These are phyloP conservation scores for Debaryomycetaceae sp. DNA, from an alignment of 1,139 yeast genomes.

Conservation along the genomic window DNA sequence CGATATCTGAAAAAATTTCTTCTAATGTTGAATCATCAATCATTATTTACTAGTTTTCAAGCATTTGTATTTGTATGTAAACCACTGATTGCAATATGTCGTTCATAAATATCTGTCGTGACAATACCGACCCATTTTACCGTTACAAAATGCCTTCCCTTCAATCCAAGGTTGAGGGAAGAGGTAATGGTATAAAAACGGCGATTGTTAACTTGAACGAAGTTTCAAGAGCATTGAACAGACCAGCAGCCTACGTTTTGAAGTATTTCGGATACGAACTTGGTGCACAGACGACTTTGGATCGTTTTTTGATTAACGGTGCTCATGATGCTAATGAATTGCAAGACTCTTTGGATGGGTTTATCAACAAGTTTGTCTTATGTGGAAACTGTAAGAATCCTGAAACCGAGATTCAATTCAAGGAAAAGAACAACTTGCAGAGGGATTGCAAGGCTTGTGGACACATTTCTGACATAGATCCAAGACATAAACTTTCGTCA, in stretches of 20 bases:
- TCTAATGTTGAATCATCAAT: not conserved
- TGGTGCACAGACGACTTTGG: slow-evolving; percentile 91
- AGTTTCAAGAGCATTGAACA: slow-evolving; percentile 89
- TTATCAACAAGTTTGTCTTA: slow-evolving; percentile 85
- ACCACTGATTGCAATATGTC: slow-evolving; percentile 54
- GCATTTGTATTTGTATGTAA: not conserved
- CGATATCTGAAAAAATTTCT: not conserved
- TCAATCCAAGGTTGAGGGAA: slow-evolving; percentile 96
- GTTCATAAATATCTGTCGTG: slow-evolving; percentile 91
- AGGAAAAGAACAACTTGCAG: slow-evolving; percentile 72
- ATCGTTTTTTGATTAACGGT: slow-evolving; percentile 90
- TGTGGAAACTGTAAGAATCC: slow-evolving; percentile 97
- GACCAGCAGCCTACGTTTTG: slow-evolving; percentile 89
- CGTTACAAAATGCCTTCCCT: slow-evolving; percentile 99
- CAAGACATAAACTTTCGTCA: slow-evolving; percentile 81
- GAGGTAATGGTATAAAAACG: slow-evolving; percentile 99
- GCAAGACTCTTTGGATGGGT: slow-evolving; percentile 93
- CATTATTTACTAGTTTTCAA: not conserved
- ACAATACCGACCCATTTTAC: slow-evolving; percentile 96
- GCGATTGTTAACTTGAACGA: slow-evolving; percentile 87
- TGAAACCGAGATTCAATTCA: slow-evolving; percentile 86
- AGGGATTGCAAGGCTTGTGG: slow-evolving; percentile 99
- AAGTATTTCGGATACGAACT: slow-evolving; percentile 95
- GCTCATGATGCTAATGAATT: slow-evolving; percentile 86
- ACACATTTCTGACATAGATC: slow-evolving; percentile 76